Base-by-base conservation (phyloP, 169 alveolate species). In the Plasmodium vivax region DNA sequence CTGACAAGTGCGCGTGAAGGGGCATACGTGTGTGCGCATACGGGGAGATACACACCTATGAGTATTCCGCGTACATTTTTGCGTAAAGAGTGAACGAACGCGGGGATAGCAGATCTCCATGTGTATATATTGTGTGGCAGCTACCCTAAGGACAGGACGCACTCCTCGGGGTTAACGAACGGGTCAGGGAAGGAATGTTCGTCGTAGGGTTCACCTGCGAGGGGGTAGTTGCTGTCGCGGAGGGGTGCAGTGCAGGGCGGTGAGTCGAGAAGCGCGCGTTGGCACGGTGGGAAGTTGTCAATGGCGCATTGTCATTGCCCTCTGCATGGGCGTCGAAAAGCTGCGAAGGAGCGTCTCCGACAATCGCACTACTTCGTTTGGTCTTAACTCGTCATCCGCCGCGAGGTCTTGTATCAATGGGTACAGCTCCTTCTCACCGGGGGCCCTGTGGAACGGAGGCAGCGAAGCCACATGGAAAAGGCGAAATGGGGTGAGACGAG, bases 111-210 rank as follows among this genome's bases (percentile, higher is more conserved):
- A 82, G 34, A 0, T 16, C 56, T 19, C 27, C 74, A 4, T 84
- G 45, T 84, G 43, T 84, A 14, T 19, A 36, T 38, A 58, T 32
- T 83, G 1, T 9, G 41, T 34, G 16, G 38, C 19, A 14, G 34
- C 30, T 90, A 90, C 94, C 94, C 94, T 38, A 90, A 81, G 23
- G 94, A 90, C 54, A 90, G 12, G 43, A 90, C 94, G 51, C 94
- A 90, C 45, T 90, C 83, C 56, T 90, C 94, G 4, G 94, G 94
- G 32, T 81, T 75, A n/a, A 23, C 83, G 72, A 90, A 90, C 32
- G 94, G 94, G 90, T 90, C 19, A 34, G 94, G 94, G 58, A 80
- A 90, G 12, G 88, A 34, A 9, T 41, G 30, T 34, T 90, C 94
- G 72, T 90, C 94, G 73, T 90, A 90, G 2, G 73, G 73, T 14